Conservation (phyloP, 768 basidiomycete genomes). For the Boletus huronensis region DNA sequence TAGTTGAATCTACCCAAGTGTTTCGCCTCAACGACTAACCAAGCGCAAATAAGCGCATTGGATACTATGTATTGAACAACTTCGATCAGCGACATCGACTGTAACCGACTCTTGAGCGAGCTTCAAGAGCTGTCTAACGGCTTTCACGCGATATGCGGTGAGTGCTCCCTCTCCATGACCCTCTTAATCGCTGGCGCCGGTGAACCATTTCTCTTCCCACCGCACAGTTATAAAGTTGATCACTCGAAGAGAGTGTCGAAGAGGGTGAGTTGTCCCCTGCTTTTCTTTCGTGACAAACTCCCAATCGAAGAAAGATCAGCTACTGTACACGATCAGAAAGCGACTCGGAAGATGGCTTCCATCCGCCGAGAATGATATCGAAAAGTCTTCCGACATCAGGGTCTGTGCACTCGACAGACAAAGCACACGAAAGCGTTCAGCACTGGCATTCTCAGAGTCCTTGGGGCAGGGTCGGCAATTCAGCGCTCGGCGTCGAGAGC, state of each 20-base stretch:
- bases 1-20: not conserved
- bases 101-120: not conserved
- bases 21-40: not conserved
- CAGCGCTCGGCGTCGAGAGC: too few relatives aligned
- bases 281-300: not conserved
- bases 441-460: too few relatives aligned
- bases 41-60: not conserved
- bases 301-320: too few relatives aligned
- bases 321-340: too few relatives aligned
- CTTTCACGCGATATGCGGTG: not conserved
- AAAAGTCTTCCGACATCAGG: not conserved
- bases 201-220: not conserved
- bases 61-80: too few relatives aligned
- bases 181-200: too few relatives aligned
- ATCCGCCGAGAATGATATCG: too few relatives aligned
- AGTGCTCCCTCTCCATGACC: not conserved
- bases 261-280: too few relatives aligned
- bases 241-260: too few relatives aligned
- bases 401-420: not conserved
- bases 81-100: not conserved
- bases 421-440: not conserved
- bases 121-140: not conserved
- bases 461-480: too few relatives aligned
- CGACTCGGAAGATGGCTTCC: not conserved
- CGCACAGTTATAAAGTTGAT: too few relatives aligned